phyloP scores from a whole-genome alignment of 768 basidiomycete genomes.

The Phaeotremella skinneri region DNA sequence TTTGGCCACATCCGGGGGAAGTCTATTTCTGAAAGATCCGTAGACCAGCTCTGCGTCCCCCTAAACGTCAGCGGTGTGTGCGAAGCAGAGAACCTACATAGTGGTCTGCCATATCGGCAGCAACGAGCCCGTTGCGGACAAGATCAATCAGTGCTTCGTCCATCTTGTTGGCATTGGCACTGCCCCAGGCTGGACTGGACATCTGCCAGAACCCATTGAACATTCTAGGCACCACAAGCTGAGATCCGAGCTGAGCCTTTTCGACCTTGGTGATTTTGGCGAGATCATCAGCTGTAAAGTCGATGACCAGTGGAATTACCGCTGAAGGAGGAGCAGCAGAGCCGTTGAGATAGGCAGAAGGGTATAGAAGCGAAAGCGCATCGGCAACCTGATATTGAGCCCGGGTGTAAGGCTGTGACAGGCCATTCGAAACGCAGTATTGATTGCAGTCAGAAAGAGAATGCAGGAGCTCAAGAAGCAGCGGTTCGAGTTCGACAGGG shows the following conservation, averaged over 20 bases:
- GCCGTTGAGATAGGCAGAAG: not conserved
- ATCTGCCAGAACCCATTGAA: constrained; percentile 84
- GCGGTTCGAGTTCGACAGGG: not conserved
- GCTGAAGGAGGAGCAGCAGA: not conserved
- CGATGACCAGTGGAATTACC: constrained; percentile 18
- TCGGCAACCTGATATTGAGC: constrained; percentile 12
- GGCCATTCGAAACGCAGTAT: not conserved
- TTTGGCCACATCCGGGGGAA: not conserved
- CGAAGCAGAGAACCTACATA: constrained; percentile 45
- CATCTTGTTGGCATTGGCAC: constrained; percentile 64
- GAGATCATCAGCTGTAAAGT: not conserved
- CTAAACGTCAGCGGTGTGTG: constrained; percentile 71
- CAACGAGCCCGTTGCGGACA: constrained; percentile 62
- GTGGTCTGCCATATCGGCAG: constrained; percentile 53
- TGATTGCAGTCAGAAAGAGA: not conserved
- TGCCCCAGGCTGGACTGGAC: constrained; percentile 82
- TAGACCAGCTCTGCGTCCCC: constrained; percentile 78
- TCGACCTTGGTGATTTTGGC: constrained; percentile 8
- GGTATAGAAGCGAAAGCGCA: not conserved
- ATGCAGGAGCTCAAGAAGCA: not conserved
- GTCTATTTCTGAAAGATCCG: constrained; percentile 3
- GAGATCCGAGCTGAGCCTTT: constrained; percentile 60
- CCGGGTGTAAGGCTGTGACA: not conserved
- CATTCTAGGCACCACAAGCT: constrained; percentile 61
- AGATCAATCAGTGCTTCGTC: constrained; percentile 67